These are phyloP conservation scores for Melanogaster broomeanus DNA, from an alignment of 768 basidiomycete genomes.

Conservation along the genomic window DNA sequence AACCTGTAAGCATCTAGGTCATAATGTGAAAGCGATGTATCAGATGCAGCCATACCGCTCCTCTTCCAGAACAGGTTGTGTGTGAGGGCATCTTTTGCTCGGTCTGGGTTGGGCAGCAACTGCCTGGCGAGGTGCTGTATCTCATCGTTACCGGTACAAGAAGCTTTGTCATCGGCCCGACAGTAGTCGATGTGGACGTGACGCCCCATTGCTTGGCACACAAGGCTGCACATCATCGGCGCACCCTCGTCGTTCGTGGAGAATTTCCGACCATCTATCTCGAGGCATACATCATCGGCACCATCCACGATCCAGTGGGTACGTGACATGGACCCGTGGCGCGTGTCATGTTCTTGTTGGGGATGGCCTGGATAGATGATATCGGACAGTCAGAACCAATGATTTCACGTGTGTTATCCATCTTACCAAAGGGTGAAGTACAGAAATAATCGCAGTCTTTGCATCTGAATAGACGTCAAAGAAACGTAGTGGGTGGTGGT, in stretches of 20 bases:
- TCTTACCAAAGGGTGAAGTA: conserved; percentile 54
- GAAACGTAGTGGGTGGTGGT: not conserved
- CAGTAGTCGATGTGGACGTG: conserved; percentile 57
- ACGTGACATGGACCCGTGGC: conserved; percentile 57
- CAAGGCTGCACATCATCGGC: conserved; percentile 56
- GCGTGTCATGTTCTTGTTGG: conserved; percentile 56
- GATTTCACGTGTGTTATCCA: not conserved
- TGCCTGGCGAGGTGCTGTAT: conserved; percentile 41
- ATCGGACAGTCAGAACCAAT: not conserved
- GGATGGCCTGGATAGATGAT: conserved; percentile 42
- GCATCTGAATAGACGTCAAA: conserved; percentile 38
- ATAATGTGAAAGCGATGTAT: too few relatives aligned
- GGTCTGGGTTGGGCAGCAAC: conserved; percentile 44
- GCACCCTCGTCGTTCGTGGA: conserved; percentile 50
- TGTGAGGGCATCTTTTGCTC: conserved; percentile 51
- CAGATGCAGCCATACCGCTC: conserved; percentile 37
- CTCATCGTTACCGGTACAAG: conserved; percentile 41
- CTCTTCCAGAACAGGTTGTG: conserved; percentile 54
- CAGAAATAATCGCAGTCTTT: conserved; percentile 60
- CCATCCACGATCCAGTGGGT: conserved; percentile 54
- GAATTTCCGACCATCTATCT: conserved; percentile 52
- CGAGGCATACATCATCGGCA: conserved; percentile 41
- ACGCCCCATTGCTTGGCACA: conserved; percentile 50
- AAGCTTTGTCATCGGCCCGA: conserved; percentile 32
- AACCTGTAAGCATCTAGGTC: conserved; percentile 33